These are phyloP conservation scores for Penicillium brevicompactum DNA, from an alignment of 2,329 filamentous ascomycete species.

Conservation along the genomic window DNA sequence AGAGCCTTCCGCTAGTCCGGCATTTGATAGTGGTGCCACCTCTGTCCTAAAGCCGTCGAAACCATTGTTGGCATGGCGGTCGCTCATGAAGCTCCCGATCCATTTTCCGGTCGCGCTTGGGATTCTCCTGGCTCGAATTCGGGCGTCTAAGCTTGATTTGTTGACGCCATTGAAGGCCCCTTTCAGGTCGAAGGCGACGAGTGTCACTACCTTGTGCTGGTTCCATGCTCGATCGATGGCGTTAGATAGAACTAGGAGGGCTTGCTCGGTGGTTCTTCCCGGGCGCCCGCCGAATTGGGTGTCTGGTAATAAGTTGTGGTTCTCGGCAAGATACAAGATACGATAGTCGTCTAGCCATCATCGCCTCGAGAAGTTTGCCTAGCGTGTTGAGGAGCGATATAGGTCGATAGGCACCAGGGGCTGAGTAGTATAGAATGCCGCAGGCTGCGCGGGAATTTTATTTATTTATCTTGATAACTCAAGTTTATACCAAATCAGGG, in stretches of 20 bases:
- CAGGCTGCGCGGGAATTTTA: too few species aligned
- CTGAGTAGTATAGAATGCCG: too few species aligned
- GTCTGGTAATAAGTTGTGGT: constrained; percentile 20
- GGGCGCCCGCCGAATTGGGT: constrained; percentile 26
- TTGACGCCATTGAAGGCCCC: not conserved
- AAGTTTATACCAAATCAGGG: too few species aligned
- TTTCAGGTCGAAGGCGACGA: not conserved
- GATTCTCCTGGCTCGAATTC: not conserved
- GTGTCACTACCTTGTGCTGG: not conserved
- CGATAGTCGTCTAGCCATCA: constrained; percentile 21
- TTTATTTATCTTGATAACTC: too few species aligned
- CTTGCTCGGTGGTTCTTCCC: constrained; percentile 22
- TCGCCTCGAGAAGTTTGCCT: constrained; percentile 1
- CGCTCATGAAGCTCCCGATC: constrained; percentile 5
- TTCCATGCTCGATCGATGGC: constrained; percentile 8
- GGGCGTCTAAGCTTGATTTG: not conserved
- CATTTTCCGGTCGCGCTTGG: not conserved
- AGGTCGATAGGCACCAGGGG: not conserved
- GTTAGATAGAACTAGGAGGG: constrained; percentile 23
- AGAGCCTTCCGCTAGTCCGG: not conserved
- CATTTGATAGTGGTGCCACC: not conserved
- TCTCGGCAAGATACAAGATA: constrained; percentile 21
- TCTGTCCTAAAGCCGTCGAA: constrained; percentile 3
- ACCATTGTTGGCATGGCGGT: not conserved
- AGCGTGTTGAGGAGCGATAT: constrained; percentile 1